phyloP scores from a whole-genome alignment of 2,329 filamentous ascomycete genomes.

The Colletotrichum acutatum region DNA sequence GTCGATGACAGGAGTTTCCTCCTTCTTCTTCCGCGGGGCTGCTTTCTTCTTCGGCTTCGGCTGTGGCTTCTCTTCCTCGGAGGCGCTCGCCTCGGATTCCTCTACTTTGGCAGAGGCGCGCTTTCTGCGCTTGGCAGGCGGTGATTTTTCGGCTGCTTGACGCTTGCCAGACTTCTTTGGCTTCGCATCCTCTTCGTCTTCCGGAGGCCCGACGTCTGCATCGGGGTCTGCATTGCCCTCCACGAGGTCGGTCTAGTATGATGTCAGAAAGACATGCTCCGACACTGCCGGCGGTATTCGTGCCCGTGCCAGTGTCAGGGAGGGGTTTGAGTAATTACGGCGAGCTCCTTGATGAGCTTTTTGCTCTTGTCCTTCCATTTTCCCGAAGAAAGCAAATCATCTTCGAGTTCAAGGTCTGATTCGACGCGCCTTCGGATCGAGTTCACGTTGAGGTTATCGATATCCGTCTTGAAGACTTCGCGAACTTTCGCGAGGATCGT shows the following conservation, averaged over 20 bases:
- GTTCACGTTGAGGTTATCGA: slow-evolving; percentile 66
- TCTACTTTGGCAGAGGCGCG: slow-evolving; percentile 48
- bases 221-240: slow-evolving; percentile 1
- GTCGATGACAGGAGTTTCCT: slow-evolving; percentile 39
- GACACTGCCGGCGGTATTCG: not conserved
- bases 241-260: slow-evolving; percentile 8
- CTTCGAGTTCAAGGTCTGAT: slow-evolving; percentile 57
- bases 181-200: slow-evolving; percentile 36
- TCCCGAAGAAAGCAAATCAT: slow-evolving; percentile 59
- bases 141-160: slow-evolving; percentile 47
- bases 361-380: slow-evolving; percentile 71
- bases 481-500: slow-evolving; percentile 60
- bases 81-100: slow-evolving; percentile 35
- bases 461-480: slow-evolving; percentile 55
- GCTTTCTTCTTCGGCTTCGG: slow-evolving; percentile 40
- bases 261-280: slow-evolving; percentile 6
- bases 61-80: slow-evolving; percentile 39
- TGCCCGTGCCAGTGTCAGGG: not conserved
- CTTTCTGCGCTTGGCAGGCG: slow-evolving; percentile 53
- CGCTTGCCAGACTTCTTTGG: slow-evolving; percentile 47
- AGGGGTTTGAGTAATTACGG: slow-evolving; percentile 54
- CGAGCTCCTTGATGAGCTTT: slow-evolving; percentile 62
- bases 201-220: not conserved
- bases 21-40: slow-evolving; percentile 41
- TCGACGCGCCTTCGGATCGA: slow-evolving; percentile 65